A percentile compares a stretch with the other conserved stretches of the same genome.
Conservation (phyloP, 2,329 filamentous ascomycete species). For the Scedosporium apiospermum region DNA sequence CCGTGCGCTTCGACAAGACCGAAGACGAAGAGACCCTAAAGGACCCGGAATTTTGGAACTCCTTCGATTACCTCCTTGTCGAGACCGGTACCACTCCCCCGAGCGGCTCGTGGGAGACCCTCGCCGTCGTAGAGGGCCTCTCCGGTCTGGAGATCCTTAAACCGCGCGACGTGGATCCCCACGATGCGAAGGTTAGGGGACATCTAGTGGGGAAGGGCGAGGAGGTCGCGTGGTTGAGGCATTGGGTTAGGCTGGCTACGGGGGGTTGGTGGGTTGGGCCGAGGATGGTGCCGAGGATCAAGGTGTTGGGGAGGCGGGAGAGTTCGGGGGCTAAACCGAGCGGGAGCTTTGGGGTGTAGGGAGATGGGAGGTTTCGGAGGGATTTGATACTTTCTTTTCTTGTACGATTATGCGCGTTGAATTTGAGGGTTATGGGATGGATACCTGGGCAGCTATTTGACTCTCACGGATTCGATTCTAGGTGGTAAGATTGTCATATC, state of each 20-base stretch:
- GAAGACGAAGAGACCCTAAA: slow-evolving; percentile 38
- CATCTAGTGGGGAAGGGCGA: slow-evolving; percentile 36
- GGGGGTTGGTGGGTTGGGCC: slow-evolving; percentile 59
- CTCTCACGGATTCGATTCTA: no score
- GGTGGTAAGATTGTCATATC: no score
- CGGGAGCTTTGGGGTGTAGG: background rate
- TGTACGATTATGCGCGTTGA: no score
- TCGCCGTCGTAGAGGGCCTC: slow-evolving; percentile 49
- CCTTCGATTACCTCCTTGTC: slow-evolving; percentile 52
- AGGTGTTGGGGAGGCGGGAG: slow-evolving; percentile 33
- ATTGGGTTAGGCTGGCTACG: slow-evolving; percentile 33
- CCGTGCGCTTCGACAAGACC: slow-evolving; percentile 50
- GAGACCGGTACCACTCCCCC: slow-evolving; percentile 39
- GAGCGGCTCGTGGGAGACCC: slow-evolving; percentile 42
- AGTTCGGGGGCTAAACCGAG: slow-evolving; percentile 3
- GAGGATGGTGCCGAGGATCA: slow-evolving; percentile 46
- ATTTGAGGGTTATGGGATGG: no score
- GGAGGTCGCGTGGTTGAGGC: slow-evolving; percentile 26
- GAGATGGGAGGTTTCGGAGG: background rate
- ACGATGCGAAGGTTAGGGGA: background rate
- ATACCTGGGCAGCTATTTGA: no score
- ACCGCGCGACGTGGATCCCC: slow-evolving; percentile 26
- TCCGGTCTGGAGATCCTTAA: slow-evolving; percentile 48
- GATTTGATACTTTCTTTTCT: no score
- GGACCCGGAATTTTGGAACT: slow-evolving; percentile 48